These are phyloP conservation scores for Dentipellis sp. DNA, from an alignment of 768 basidiomycete species.

Conservation along the genomic window DNA sequence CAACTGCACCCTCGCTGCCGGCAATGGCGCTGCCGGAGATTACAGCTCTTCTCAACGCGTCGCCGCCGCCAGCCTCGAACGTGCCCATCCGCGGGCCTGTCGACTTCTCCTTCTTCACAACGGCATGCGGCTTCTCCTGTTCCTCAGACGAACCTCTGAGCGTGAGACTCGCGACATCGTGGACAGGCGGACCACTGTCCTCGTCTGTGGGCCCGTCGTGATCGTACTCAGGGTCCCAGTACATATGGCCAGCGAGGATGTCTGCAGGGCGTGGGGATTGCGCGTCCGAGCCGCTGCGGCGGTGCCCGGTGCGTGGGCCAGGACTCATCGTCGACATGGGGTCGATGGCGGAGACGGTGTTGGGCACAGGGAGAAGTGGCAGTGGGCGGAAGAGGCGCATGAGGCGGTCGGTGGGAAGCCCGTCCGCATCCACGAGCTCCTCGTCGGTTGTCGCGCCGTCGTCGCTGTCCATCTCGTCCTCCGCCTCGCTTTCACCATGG, in stretches of 20 bases:
- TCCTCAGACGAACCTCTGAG: constrained; percentile 11
- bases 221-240: constrained; percentile 15
- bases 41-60: constrained; percentile 8
- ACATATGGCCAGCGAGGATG: constrained; percentile 54
- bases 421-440: constrained; percentile 69
- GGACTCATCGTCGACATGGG: constrained; percentile 70
- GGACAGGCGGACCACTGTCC: constrained; percentile 5
- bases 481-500: constrained; percentile 20
- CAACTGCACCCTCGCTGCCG: constrained; percentile 4
- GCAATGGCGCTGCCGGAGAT: constrained; percentile 6
- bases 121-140: background rate
- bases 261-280: constrained; percentile 53
- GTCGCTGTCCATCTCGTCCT: constrained; percentile 22
- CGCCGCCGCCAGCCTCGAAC: constrained; percentile 5
- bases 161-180: constrained; percentile 11
- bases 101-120: background rate
- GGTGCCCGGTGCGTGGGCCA: constrained; percentile 28
- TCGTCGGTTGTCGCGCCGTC: constrained; percentile 79
- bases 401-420: constrained; percentile 66
- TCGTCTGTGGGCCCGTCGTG: constrained; percentile 4
- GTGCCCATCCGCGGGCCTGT: constrained; percentile 9
- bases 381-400: constrained; percentile 68
- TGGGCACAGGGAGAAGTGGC: constrained; percentile 26
- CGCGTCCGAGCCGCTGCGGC: constrained; percentile 19
- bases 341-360: constrained; percentile 42